Conservation (phyloP, 495 filamentous ascomycete genomes). For the Tuber borchii region DNA sequence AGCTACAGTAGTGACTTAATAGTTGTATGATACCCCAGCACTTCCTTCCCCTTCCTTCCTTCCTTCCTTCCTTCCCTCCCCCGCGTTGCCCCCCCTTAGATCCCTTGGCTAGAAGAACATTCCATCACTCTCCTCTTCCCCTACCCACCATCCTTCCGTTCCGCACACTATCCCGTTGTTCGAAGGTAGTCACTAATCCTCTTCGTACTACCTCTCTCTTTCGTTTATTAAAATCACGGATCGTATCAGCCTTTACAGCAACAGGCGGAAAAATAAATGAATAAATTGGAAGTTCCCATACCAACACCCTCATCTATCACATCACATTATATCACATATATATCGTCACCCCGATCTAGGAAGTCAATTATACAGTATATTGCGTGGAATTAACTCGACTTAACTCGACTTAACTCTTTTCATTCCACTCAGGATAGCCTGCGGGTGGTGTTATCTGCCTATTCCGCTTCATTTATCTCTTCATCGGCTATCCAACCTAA, state of each 20-base stretch:
- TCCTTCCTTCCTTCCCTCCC: neutral
- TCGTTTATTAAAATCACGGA: neutral
- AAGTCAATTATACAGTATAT: neutral
- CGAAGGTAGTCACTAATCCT: neutral
- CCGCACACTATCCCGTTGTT: neutral
- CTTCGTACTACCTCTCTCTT: neutral
- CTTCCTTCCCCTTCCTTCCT: neutral
- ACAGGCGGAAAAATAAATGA: neutral
- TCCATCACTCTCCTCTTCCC: neutral
- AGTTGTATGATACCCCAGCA: neutral
- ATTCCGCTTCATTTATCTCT: neutral
- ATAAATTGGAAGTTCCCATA: neutral
- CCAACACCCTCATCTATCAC: neutral
- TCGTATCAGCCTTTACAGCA: neutral
- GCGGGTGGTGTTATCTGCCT: neutral
- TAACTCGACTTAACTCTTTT: neutral
- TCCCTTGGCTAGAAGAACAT: neutral
- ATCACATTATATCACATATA: slow-evolving; percentile 1
- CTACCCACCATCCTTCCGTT: neutral
- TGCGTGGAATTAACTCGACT: neutral
- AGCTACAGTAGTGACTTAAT: neutral
- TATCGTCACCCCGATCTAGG: neutral
- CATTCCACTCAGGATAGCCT: neutral
- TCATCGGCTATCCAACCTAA: neutral
- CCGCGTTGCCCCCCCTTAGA: neutral